phyloP scores from a whole-genome alignment of 768 basidiomycete genomes.

The Boletus rufocinnamomeus region DNA sequence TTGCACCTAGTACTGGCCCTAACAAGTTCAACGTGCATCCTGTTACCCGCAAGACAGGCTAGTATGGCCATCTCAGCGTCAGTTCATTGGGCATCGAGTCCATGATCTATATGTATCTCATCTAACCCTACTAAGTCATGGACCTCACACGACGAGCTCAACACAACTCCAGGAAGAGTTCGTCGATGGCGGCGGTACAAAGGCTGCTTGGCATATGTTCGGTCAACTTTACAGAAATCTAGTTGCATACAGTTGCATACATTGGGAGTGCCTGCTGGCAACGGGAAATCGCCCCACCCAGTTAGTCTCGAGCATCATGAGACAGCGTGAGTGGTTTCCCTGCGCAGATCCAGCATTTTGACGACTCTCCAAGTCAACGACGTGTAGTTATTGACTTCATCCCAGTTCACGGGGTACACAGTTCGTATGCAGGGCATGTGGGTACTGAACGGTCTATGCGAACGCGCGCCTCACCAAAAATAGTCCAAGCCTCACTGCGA shows the following conservation, averaged over 20 bases:
- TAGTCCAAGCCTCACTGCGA: background rate
- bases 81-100: no score
- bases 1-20: background rate
- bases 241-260: background rate
- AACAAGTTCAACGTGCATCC: background rate
- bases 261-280: background rate
- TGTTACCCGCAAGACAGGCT: background rate
- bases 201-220: background rate
- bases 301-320: background rate
- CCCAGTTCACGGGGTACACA: background rate
- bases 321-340: constrained; percentile 9
- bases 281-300: background rate
- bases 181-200: no score
- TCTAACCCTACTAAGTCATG: background rate
- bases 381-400: background rate
- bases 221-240: background rate
- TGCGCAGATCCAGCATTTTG: background rate
- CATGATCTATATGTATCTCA: background rate
- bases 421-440: background rate
- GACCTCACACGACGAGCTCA: background rate
- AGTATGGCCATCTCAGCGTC: no score
- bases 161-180: background rate
- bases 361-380: background rate
- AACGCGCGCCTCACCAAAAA: background rate
- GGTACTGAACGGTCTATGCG: background rate